Base-by-base conservation (phyloP, 2,329 filamentous ascomycete species). In the Ophiocordyceps australis region DNA sequence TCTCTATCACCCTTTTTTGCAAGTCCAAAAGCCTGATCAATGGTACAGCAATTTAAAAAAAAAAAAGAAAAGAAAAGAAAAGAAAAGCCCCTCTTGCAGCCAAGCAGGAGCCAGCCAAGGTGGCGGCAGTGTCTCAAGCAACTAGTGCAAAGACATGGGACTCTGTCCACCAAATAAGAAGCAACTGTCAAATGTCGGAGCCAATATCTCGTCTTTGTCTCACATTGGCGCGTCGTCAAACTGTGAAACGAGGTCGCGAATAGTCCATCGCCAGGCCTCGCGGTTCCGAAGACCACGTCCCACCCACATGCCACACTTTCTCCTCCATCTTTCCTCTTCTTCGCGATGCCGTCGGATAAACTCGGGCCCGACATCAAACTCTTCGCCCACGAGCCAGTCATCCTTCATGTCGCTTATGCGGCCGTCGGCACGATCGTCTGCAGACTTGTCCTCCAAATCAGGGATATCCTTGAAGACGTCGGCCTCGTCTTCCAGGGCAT, bases 401-500 rank as follows among this genome's bases (percentile, higher is more conserved):
- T 83, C 77, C 30, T 71, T 69, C 34, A 71, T 50, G 28, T 74
- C 70, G 39, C 65, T 72, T 38, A 57, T 55, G 13, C 67, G 64
- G 23, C 58, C 59, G 20, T 54, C 49, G 14, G 54, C 52, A 7
- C 49, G 51, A 9, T 64, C 59, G 7, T 59, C 58, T 9, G 64
- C 61, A 23, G 54, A 45, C 20, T 54, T 59, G 32, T 94, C 86
- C 35, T 86, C 78, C 4, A 94, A 65, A 43, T 95, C 85, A 8
- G 85, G 82, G n/a, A 95, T 76, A 30, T 85, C 85, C 32, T 85
- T 86, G 50, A 95, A 94, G 6, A 86, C 78, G 45, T 94, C 85
- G 31, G 93, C 85, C 26, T 92, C 82, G 23, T 91, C 81, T 25
- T 91, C 80, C 11, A 79, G 52, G 14, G 73, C 76, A 29, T 80